Base-by-base conservation (phyloP, 352 stramenopile species). In the Globisporangium mamillatum region DNA sequence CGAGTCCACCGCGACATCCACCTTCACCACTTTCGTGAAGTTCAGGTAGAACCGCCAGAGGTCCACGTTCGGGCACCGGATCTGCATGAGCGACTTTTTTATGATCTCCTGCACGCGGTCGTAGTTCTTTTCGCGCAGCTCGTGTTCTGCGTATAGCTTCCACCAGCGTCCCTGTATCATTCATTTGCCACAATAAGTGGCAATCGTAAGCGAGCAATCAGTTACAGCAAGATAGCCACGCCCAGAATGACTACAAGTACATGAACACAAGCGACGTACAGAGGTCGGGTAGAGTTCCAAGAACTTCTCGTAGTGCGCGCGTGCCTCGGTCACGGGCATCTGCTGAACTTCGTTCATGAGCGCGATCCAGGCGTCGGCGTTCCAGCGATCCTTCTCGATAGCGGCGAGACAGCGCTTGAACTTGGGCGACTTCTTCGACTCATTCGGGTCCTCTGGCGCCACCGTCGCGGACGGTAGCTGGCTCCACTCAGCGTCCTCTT, bases 11-110 rank as follows among this genome's bases (percentile, higher is more conserved):
- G 86, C 86, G 52, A 92, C 81, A 54, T 95, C 86, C 55, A 95
- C 73, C 58, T 93, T 89, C 2, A 90, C 85, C 57, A 92, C 85
- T 66, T 94, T 93, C 34, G 87, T 94, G 62, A 96, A 95, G 68
- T 89, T 87, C 34, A 96, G 75, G 72, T 96, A 96, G 57, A 96
- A 95, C 3, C 85, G 75, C 89, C 89, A 96, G 20, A 96, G 76
- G 18, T 96, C 89, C 57, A 96, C 76, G 56, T 94, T 75, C 25
- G 86, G 87, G 61, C 86, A 94, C 22, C 87, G 82, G 53, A 94
- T 66, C 73, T 94, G 78, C 81, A 94, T 92, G 36, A 96, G 82
- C 64, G 87, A 93, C 74, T 92, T 93, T 71, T 92, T 90, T 59
- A 96, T 93, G 71, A 96, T 92, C 63, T 89, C 84, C 64, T 94